Conservation (phyloP, 371 early-diverging fungal species). For the Mortierella sp. region DNA sequence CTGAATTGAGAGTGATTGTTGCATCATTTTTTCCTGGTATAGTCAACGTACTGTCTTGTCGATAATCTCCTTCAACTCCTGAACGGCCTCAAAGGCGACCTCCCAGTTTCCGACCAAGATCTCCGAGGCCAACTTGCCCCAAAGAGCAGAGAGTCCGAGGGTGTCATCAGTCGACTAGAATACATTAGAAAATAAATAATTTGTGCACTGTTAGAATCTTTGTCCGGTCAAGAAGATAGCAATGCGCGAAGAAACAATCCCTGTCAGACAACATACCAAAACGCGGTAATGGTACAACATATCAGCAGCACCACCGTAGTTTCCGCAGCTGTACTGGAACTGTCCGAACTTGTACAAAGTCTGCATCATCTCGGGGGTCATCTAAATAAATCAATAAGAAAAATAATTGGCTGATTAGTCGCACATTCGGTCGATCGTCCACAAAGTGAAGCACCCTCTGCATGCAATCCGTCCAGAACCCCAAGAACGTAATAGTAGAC, state of each 20-base stretch:
- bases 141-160: slow-evolving; percentile 85
- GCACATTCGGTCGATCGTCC: no score
- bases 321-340: slow-evolving; percentile 93
- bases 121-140: slow-evolving; percentile 98
- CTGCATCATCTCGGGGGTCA: slow-evolving; percentile 86
- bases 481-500: neutral
- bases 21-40: neutral
- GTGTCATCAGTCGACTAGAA: slow-evolving; percentile 86
- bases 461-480: neutral
- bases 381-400: no score
- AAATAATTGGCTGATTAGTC: no score
- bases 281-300: slow-evolving; percentile 94
- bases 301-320: slow-evolving; percentile 92
- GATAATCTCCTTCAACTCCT: slow-evolving; percentile 86
- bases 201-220: neutral
- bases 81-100: slow-evolving; percentile 88
- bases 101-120: slow-evolving; percentile 96
- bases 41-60: slow-evolving; percentile 73
- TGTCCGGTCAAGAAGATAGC: neutral
- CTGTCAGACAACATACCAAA: slow-evolving; percentile 66
- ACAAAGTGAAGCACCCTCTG: no score
- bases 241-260: neutral
- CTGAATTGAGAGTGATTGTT: neutral
- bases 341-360: slow-evolving; percentile 89
- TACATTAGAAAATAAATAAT: neutral